Evolutionary conservation across 108 stramenopile species (phyloP), one percentile per base, ranked within the genome.

Genomic region (Fistulifera solaris): DNA sequence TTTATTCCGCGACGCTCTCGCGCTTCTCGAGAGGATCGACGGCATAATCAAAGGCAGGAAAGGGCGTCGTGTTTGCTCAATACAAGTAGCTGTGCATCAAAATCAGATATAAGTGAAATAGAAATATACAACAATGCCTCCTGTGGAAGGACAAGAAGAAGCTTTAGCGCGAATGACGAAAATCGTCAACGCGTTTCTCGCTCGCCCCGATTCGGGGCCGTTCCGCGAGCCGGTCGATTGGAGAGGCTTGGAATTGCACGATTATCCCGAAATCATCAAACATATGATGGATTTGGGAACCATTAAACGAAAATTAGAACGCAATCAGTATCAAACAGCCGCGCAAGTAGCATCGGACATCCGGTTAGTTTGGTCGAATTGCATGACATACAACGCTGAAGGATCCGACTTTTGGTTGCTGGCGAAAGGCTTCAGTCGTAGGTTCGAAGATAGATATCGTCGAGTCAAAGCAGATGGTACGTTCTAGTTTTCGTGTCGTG

Each of bases 211-310:
- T 65, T 41, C 58, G 38, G 76, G 65, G 13, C 91, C 95, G 1
- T 98, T 98, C 67, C 74, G 77, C 15, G 93, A 94, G 60, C 97
- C 97, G 2, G 96, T 77, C 46, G 94, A 97, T 55, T 99, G 98
- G 98, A 61, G 83, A 42, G 89, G 77, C 1, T 68, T 97, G 38
- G 91, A 92, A 38, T 83, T 99, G 22, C 80, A 64, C 38, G 98
- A 99, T 71, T 99, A 99, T 63, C 98, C 96, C 40, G 66, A 92
- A 55, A 66, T 97, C 13, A 83, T 99, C 45, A 76, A 78, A 40
- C 83, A 79, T 22, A 93, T 93, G 75, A 97, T 97, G 96, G 98
- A 99, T 73, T 78, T 99, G 39, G 93, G 94, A 24, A 97, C 96
- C 16, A 76, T 99, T 48, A 90, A 93, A 60, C 62, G 68, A 8